These are phyloP conservation scores for Ambispora gerdemannii DNA, from an alignment of 192 early-diverging fungal genomes.

Conservation along the genomic window DNA sequence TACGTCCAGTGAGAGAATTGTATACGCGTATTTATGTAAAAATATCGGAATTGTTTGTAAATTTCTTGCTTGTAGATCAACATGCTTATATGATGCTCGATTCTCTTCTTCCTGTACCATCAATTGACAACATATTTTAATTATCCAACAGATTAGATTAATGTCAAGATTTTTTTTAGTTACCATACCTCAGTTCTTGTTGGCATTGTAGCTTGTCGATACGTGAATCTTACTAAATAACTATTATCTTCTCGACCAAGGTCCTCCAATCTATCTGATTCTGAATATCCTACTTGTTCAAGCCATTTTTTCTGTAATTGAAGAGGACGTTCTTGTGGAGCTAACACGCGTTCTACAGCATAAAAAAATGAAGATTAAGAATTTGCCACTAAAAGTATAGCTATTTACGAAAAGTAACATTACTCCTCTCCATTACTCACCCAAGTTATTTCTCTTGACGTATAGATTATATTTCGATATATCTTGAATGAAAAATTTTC, in stretches of 20 bases:
- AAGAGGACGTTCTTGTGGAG: constrained; percentile 66
- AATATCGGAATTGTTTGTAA: constrained; percentile 79
- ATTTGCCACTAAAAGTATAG: constrained; percentile 46
- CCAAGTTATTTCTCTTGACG: constrained; percentile 40
- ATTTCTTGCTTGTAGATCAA: constrained; percentile 71
- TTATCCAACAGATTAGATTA: neutral
- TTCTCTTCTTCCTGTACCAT: constrained; percentile 42
- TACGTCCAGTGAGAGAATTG: constrained; percentile 75
- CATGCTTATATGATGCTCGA: constrained; percentile 47
- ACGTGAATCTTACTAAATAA: constrained; percentile 77
- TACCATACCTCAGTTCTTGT: constrained; percentile 39
- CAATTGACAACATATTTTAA: constrained; percentile 48
- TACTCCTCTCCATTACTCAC: constrained; percentile 44
- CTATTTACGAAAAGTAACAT: no score
- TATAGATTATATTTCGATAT: constrained; percentile 50
- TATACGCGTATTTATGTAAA: constrained; percentile 65
- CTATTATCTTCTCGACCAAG: constrained; percentile 84
- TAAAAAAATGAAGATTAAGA: neutral
- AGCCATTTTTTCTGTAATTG: constrained; percentile 69
- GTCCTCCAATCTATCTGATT: constrained; percentile 71
- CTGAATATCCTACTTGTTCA: constrained; percentile 77
- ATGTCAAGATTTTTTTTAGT: neutral
- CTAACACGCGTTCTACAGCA: constrained; percentile 65
- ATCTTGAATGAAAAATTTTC: constrained; percentile 82
- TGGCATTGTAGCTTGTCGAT: constrained; percentile 54